A percentile compares a stretch with the other conserved stretches of the same genome.
phyloP scores from a whole-genome alignment of 1,284 basidiomycete genomes.

The Rhodotorula sp. region DNA sequence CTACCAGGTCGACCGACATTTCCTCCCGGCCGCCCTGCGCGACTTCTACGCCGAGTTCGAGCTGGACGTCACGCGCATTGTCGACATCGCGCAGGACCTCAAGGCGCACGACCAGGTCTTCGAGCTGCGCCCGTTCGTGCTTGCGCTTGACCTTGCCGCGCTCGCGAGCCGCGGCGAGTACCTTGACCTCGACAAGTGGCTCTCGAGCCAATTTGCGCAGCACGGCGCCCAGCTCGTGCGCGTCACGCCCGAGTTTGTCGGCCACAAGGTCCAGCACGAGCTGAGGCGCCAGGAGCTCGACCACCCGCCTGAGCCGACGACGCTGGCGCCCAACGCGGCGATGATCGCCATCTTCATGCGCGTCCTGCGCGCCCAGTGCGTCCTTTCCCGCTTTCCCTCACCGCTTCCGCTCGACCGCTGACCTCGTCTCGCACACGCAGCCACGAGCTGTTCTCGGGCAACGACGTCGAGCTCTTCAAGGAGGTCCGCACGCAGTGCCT shows the following conservation, averaged over 20 bases:
- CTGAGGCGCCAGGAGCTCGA: conserved; percentile 74
- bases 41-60: conserved; percentile 91
- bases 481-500: conserved; percentile 91
- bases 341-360: conserved; percentile 90
- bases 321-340: conserved; percentile 76
- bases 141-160: conserved; percentile 85
- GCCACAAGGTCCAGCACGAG: conserved; percentile 88
- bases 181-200: conserved; percentile 94
- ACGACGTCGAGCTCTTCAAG: conserved; percentile 84
- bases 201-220: conserved; percentile 77
- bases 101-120: conserved; percentile 89
- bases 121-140: conserved; percentile 78
- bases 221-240: conserved; percentile 85
- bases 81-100: conserved; percentile 93
- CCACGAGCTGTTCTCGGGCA: conserved; percentile 59
- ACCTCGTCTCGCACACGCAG: conserved; percentile 19
- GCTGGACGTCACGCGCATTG: conserved; percentile 86
- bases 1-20: conserved; percentile 83
- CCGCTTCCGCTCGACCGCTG: conserved; percentile 13
- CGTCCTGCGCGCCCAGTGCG: conserved; percentile 75
- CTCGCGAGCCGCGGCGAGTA: conserved; percentile 90
- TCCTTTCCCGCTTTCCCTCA: conserved; percentile 16
- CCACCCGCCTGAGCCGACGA: conserved; percentile 65
- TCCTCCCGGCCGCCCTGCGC: conserved; percentile 81
- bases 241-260: conserved; percentile 80